Evolutionary conservation across 2,329 filamentous ascomycete species (phyloP).

Genomic region (Didymella keratinophila): DNA sequence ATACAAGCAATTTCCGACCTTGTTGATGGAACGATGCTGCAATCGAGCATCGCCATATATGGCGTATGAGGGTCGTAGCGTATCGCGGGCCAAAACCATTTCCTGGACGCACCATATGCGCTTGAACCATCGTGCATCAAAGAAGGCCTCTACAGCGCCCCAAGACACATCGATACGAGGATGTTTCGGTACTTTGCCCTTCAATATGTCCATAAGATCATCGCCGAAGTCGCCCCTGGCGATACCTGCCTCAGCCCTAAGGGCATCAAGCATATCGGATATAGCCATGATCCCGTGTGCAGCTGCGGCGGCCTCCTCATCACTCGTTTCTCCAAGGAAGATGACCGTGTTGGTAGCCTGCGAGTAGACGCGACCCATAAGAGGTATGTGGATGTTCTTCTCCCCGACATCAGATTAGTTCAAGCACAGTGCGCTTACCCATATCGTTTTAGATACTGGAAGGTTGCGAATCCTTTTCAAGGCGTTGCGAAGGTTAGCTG

Average conservation of each 20-base stretch:
- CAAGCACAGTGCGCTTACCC: neutral
- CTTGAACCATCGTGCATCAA: neutral
- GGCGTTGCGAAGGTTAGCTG: neutral
- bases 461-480: neutral
- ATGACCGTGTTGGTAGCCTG: neutral
- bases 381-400: neutral
- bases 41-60: neutral
- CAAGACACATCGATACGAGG: neutral
- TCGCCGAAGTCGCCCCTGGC: no score
- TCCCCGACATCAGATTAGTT: neutral
- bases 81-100: neutral
- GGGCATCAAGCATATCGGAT: neutral
- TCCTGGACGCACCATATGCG: conserved; percentile 5
- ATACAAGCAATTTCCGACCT: no score
- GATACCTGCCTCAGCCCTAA: no score
- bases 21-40: no score
- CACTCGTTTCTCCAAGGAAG: neutral
- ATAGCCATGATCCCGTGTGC: neutral
- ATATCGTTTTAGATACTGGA: neutral
- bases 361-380: neutral
- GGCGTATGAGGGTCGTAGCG: neutral
- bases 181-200: neutral
- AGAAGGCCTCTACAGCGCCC: neutral
- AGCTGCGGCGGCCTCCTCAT: neutral
- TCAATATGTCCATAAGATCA: no score